Conservation (phyloP, 176 grass and related monocot species). For the Triticum aestivum region IWGSC_CS_RefSeq_v2.1 NC_057813.1:429240165-429240664, state of each 20-base stretch:
- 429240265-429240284: too few species aligned
- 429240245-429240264: too few species aligned
- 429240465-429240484: background rate
- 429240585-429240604: constrained; percentile 42
- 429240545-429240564: constrained; percentile 27
- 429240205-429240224: background rate
- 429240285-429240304: too few species aligned
- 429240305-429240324: too few species aligned
- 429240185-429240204: background rate
- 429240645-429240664: constrained; percentile 42
- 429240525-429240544: background rate
- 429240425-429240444: constrained; percentile 34
- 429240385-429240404: too few species aligned
- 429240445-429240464: constrained; percentile 19
- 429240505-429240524: background rate
- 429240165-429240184: background rate
- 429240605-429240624: constrained; percentile 37
- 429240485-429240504: background rate
- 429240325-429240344: too few species aligned
- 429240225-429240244: too few species aligned
- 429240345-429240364: too few species aligned
- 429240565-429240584: constrained; percentile 40
- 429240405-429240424: constrained; percentile 24
- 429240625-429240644: constrained; percentile 15
- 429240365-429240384: too few species aligned